Evolutionary conservation across 495 filamentous ascomycete genomes (phyloP), one percentile per base, ranked within the genome.

Genomic region (Hypoxylon lenormandii): DNA sequence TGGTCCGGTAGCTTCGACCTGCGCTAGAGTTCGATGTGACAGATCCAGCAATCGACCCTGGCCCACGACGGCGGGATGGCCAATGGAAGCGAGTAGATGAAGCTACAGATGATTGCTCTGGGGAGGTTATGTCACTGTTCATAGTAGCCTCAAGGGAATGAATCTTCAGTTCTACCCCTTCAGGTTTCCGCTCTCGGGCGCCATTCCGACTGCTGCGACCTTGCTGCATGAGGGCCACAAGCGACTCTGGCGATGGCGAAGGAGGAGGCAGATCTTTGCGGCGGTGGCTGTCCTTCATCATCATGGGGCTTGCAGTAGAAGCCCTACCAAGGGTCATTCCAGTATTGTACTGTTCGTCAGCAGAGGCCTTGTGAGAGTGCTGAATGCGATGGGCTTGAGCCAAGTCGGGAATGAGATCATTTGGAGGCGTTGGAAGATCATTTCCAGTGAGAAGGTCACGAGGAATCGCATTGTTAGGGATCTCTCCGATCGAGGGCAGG

Each of bases 401-500:
- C 33, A 62, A 47, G 11, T 74, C 61, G 7, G 64, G 67, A 18
- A 48, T 48, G 33, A 37, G 36, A 13, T 72, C 64, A 50, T 66
- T 77, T n/a, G 72, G 75, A 45, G 74, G 72, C 5, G 76, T 75
- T 13, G 78, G 75, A 21, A 76, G 68, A 21, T 62, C 71, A 1
- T 50, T 72, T 4, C 66, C 71, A 11, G 76, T 77, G 6, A 81
- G 60, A 0, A 75, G 52, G 10, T 78, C 73, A 16, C 78, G 77
- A 46, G 77, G 72, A 40, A 71, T 52, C 19, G 77, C 76, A 54
- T 83, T 71, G 8, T 21, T 55, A 19, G 83, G 80, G 42, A 90
- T 89, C 75, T 97, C 94, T 6, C 91, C 91, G 65, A 94, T 94
- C 0, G 94, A 95, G 11, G 94, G 90, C 16, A 97, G 83, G 37